Percentiles rank a stretch among this genome's conserved stretches.
Evolutionary conservation across 2,329 filamentous ascomycete genomes (phyloP).

Genomic region (Talaromyces atroroseus): DNA sequence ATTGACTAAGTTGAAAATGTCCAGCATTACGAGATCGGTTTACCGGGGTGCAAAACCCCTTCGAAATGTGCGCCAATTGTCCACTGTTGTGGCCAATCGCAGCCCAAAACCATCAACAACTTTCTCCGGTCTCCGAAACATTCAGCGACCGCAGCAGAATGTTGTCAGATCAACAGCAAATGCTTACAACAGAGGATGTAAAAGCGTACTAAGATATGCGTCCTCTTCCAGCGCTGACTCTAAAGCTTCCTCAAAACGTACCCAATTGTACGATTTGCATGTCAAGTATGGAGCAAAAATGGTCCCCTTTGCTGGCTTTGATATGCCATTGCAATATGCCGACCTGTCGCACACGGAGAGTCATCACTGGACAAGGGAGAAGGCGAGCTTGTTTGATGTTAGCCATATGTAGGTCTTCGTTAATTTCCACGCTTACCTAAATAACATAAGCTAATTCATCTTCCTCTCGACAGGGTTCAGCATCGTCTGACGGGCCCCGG

Average conservation of each 20-base stretch:
- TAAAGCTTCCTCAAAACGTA: conserved; percentile 40
- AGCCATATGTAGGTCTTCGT: conserved; percentile 71
- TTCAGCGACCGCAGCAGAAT: not conserved
- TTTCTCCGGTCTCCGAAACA: conserved; percentile 9
- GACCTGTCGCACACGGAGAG: conserved; percentile 73
- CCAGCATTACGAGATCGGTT: conserved; percentile 2
- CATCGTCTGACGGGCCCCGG: conserved; percentile 77
- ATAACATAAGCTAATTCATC: conserved; percentile 4
- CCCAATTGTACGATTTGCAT: conserved; percentile 74
- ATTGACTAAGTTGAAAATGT: conserved; percentile 5
- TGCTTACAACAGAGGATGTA: conserved; percentile 17
- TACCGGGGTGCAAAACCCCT: conserved; percentile 10
- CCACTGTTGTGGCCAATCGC: conserved; percentile 3
- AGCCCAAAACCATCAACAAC: not conserved
- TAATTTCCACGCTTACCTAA: not conserved
- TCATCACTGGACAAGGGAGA: conserved; percentile 81
- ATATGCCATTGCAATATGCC: conserved; percentile 87
- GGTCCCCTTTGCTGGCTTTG: conserved; percentile 90
- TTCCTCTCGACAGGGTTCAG: conserved; percentile 54
- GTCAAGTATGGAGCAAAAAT: conserved; percentile 78
- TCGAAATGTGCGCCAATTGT: conserved; percentile 11
- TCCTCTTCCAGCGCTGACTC: conserved; percentile 20
- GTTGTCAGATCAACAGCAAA: conserved; percentile 9
- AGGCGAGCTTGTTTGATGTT: conserved; percentile 91
- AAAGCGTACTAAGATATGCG: conserved; percentile 24